Percentiles rank a stretch among this genome's conserved stretches.
Evolutionary conservation across 495 filamentous ascomycete species (phyloP).

Genomic region (Pyrenula aspistea): DNA sequence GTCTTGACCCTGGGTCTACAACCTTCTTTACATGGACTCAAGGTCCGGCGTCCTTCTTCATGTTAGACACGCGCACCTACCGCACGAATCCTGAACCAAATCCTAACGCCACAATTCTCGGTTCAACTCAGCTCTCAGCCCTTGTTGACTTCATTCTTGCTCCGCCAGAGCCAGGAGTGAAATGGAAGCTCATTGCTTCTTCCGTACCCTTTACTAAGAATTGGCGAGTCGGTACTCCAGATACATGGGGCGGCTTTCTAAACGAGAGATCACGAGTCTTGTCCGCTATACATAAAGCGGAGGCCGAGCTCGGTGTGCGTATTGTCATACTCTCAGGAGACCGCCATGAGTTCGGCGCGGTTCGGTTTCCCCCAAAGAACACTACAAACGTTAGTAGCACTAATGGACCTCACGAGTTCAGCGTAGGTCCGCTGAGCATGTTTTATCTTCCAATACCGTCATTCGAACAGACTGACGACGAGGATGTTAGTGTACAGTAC

Average conservation of each 20-base stretch:
- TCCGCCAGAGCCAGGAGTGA: constrained; percentile 59
- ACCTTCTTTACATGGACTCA: constrained; percentile 82
- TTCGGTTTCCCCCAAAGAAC: constrained; percentile 48
- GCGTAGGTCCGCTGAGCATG: constrained; percentile 77
- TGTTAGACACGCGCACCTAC: constrained; percentile 85
- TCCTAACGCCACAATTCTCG: constrained; percentile 74
- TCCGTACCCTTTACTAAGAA: constrained; percentile 94
- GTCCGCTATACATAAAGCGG: constrained; percentile 80
- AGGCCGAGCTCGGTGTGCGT: constrained; percentile 52
- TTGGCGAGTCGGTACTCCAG: constrained; percentile 69
- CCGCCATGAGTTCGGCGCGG: constrained; percentile 89
- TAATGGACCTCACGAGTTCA: constrained; percentile 69
- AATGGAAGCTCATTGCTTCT: constrained; percentile 86
- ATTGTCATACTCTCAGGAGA: constrained; percentile 83
- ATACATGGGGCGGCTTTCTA: constrained; percentile 90
- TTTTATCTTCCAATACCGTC: constrained; percentile 83
- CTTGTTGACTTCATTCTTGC: constrained; percentile 63
- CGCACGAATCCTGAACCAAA: constrained; percentile 48
- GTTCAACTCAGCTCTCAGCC: constrained; percentile 61
- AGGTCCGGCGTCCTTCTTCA: constrained; percentile 86
- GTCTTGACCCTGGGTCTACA: constrained; percentile 28
- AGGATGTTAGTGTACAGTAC: constrained; percentile 77
- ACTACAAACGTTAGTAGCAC: constrained; percentile 12
- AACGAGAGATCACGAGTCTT: constrained; percentile 66
- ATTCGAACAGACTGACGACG: constrained; percentile 63